phyloP scores from a whole-genome alignment of 2,329 filamentous ascomycete genomes.

The Acarospora socialis region DNA sequence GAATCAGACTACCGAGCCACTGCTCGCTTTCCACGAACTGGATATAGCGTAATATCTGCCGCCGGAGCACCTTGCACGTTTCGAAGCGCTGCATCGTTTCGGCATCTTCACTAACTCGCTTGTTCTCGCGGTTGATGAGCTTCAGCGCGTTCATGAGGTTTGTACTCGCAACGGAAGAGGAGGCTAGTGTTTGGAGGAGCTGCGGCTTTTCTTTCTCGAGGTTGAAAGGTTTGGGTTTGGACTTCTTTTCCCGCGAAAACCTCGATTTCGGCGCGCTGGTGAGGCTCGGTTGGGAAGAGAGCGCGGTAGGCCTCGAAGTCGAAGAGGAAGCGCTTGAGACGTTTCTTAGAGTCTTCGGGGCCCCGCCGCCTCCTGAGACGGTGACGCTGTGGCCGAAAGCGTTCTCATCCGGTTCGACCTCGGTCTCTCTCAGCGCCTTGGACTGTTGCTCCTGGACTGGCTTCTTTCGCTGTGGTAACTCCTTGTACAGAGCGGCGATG shows the following conservation, averaged over 20 bases:
- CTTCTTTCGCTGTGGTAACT: conserved; percentile 53
- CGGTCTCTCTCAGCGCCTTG: conserved; percentile 70
- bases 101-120: conserved; percentile 74
- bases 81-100: conserved; percentile 67
- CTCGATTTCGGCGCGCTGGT: conserved; percentile 36
- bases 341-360: conserved; percentile 23
- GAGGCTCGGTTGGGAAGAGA: conserved; percentile 18
- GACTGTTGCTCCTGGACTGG: conserved; percentile 63
- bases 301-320: conserved; percentile 24
- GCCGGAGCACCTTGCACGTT: conserved; percentile 67
- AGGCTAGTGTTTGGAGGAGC: conserved; percentile 79
- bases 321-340: conserved; percentile 23
- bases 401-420: conserved; percentile 50
- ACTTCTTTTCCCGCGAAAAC: conserved; percentile 33
- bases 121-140: conserved; percentile 75
- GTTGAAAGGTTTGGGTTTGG: conserved; percentile 54
- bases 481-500: conserved; percentile 64
- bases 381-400: conserved; percentile 11
- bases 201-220: conserved; percentile 75
- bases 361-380: conserved; percentile 25
- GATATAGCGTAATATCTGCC: conserved; percentile 81
- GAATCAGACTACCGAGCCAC: conserved; percentile 78
- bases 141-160: conserved; percentile 80
- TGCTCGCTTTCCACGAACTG: conserved; percentile 83
- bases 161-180: conserved; percentile 77